Base-by-base conservation (phyloP, 306 rosid genomes). In the Lagenaria siceraria region DNA sequence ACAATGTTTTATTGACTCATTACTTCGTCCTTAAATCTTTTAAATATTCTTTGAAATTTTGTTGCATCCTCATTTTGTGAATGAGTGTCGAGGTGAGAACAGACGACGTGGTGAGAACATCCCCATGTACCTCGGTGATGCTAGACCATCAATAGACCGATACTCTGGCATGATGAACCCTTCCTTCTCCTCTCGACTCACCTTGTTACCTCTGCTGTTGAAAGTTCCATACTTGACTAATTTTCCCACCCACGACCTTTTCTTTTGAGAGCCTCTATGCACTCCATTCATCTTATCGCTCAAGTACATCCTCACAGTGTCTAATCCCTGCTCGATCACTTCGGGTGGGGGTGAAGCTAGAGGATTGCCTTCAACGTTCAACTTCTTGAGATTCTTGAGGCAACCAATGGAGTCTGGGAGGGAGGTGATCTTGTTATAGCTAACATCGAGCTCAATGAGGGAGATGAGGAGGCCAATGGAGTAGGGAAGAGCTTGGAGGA, bases 101-200 rank as follows among this genome's bases (percentile, higher is more conserved):
- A 94, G 85, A 18, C 95, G 95, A 1, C 91, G 96, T 0, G 98
- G 96, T 0, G 98, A 94, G 78, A 94, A 90, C 93, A 89, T 90
- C 7, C 87, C 90, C 88, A 87, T 74, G 40, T 81, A 80, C 6
- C 97, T 80, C 0, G 96, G 95, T 0, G 97, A 88, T 48, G 97
- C 92, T 6, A 89, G 81, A 22, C 87, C 89, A 2, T 92, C 89
- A 4, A 94, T 84, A 0, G 95, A 69, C 7, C 89, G 91, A 69
- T 87, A 85, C 21, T 69, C 75, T 4, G 89, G 86, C 69, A 86
- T 22, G 55, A 83, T 82, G 43, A 87, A 89, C 14, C 86, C 83
- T 2, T 90, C 88, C 0, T 78, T 80, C 25, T 90, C 96, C n/a
- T 89, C 87, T 3, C 85, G 75, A 6, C 21, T 46, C 3, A 13